Evolutionary conservation across 305 asterid genomes (phyloP).

Genomic region (Fraxinus latifolia): DNA sequence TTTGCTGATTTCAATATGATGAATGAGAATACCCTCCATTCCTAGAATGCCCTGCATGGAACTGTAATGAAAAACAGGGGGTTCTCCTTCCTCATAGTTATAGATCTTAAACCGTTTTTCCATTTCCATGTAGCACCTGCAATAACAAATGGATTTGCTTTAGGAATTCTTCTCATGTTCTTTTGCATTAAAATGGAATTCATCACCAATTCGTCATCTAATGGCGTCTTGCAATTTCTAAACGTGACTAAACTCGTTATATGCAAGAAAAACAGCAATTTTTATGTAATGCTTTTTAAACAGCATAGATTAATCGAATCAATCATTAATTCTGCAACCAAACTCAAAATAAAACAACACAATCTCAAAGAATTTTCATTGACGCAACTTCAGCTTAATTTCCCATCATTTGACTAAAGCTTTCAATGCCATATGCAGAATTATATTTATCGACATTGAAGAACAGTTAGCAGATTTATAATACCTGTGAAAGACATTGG

Average conservation of each 20-base stretch:
- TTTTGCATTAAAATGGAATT: neutral
- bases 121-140: conserved; percentile 66
- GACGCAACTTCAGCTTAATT: neutral
- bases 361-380: neutral
- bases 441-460: neutral
- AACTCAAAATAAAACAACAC: neutral
- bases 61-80: conserved; percentile 57
- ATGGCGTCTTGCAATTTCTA: neutral
- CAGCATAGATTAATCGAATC: neutral
- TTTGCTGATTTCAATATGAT: conserved; percentile 37
- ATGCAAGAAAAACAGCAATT: neutral
- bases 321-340: neutral
- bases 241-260: neutral
- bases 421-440: neutral
- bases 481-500: conserved; percentile 59
- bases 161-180: neutral
- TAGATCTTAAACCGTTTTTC: conserved; percentile 50
- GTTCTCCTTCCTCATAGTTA: conserved; percentile 55
- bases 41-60: conserved; percentile 58
- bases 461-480: neutral
- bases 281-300: neutral
- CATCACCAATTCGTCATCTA: neutral
- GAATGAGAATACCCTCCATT: conserved; percentile 56
- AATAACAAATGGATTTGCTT: neutral
- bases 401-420: neutral